Base-by-base conservation (phyloP, 2,329 filamentous ascomycete species). In the Diaporthe vaccinii region DNA sequence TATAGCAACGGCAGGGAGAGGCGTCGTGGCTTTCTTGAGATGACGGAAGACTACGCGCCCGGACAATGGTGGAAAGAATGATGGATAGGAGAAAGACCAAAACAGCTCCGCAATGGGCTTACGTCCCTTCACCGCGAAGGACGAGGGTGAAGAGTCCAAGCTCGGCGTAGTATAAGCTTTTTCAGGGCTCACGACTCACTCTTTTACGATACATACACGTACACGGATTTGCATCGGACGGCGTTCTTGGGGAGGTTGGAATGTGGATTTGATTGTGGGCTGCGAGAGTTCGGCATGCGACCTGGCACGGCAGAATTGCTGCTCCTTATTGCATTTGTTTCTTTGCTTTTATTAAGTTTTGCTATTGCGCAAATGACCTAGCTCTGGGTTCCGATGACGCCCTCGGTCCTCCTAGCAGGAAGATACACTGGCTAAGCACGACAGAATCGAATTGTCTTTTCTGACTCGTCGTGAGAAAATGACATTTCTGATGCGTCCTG, bases 211-310 rank as follows among this genome's bases (percentile, higher is more conserved):
- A 55, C 44, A 73, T 34, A 55, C 31, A 68, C n/a, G 65, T 34
- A 55, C 14, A 57, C 51, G 68, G n/a, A 55, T 25, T 58, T 74
- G 68, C 73, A 72, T 75, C n/a, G 57, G 49, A 55, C 61, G 73
- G 73, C 68, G 73, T 75, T 75, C 17, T 51, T 41, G 49, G 44
- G 44, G 49, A 41, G 39, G 41, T 31, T 14, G 41, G 57, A 12
- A 20, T 31, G 31, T 41, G 44, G 57, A 20, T 39, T 25, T n/a
- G 70, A 12, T 20, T 36, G 44, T 44, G 65, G 34, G 28, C 14
- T 20, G 25, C 39, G 31, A 28, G 31, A 34, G 39, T 28, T 59
- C n/a, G 44, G 55, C 25, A 73, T 39, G 58, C 36, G 41, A 44
- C 25, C 20, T 59, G 58, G 25, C 31, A 7, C 20, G 8, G 46